Evolutionary conservation across 2,329 filamentous ascomycete genomes (phyloP).

Genomic region (Pseudopithomyces chartarum): DNA sequence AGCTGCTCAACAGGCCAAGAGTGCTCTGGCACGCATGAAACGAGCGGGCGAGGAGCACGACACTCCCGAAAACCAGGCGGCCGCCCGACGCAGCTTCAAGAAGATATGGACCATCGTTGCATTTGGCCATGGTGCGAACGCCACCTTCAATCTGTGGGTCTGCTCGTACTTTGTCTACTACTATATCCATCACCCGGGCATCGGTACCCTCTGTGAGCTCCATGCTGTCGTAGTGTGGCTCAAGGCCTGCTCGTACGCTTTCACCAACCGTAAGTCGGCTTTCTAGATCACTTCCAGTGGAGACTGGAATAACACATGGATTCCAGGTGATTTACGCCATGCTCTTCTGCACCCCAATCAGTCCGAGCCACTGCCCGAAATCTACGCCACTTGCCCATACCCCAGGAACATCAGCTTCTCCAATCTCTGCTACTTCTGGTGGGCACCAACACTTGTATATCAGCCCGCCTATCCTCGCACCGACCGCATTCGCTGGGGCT

Average conservation of each 20-base stretch:
- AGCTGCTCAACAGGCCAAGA: slow-evolving; percentile 78
- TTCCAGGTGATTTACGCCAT: slow-evolving; percentile 73
- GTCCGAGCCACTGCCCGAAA: slow-evolving; percentile 72
- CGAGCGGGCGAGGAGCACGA: slow-evolving; percentile 51
- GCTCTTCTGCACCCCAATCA: slow-evolving; percentile 82
- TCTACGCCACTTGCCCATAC: slow-evolving; percentile 86
- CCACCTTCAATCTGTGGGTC: slow-evolving; percentile 77
- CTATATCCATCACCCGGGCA: slow-evolving; percentile 88
- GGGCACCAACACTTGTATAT: slow-evolving; percentile 94
- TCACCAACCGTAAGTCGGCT: slow-evolving; percentile 74
- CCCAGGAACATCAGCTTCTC: slow-evolving; percentile 85
- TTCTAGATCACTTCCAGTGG: neutral
- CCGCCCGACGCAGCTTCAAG: slow-evolving; percentile 67
- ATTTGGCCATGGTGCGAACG: slow-evolving; percentile 80
- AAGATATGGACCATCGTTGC: slow-evolving; percentile 81
- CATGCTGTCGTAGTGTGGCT: slow-evolving; percentile 96
- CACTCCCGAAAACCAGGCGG: slow-evolving; percentile 61
- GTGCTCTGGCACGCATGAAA: slow-evolving; percentile 63
- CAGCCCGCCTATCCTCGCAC: slow-evolving; percentile 95
- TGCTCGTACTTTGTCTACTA: slow-evolving; percentile 89
- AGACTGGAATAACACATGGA: neutral
- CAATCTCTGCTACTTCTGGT: slow-evolving; percentile 96
- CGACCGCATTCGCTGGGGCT: slow-evolving; percentile 79
- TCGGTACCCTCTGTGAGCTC: slow-evolving; percentile 87
- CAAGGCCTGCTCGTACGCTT: slow-evolving; percentile 93